These are phyloP conservation scores for Claviceps fusiformis DNA, from an alignment of 2,329 filamentous ascomycete species.

Conservation along the genomic window DNA sequence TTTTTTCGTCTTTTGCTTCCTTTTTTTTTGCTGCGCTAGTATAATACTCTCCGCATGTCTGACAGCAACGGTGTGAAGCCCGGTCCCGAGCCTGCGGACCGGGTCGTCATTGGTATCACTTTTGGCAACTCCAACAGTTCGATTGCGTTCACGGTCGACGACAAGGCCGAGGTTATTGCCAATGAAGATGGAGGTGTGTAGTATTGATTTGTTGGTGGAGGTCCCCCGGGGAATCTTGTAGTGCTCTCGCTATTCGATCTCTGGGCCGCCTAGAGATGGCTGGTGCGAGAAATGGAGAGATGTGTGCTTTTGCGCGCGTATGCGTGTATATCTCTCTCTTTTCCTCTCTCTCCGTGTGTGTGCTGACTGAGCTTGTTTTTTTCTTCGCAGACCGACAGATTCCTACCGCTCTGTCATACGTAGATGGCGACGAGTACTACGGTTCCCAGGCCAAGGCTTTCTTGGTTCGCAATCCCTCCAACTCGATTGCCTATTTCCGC, in stretches of 20 bases:
- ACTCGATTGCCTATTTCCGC: slow-evolving; percentile 91
- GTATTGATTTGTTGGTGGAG: not conserved
- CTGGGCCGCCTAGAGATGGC: no score
- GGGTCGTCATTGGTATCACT: slow-evolving; percentile 79
- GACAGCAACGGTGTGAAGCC: slow-evolving; percentile 29
- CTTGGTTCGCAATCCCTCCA: slow-evolving; percentile 79
- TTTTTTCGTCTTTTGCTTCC: not conserved
- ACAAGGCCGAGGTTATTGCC: slow-evolving; percentile 94
- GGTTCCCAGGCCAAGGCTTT: slow-evolving; percentile 91
- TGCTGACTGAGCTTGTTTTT: not conserved
- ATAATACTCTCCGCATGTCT: slow-evolving; percentile 25
- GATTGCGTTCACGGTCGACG: slow-evolving; percentile 84
- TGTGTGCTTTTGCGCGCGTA: not conserved
- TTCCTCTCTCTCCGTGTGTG: not conserved
- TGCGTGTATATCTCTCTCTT: not conserved
- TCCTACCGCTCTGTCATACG: slow-evolving; percentile 84
- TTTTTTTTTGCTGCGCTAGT: not conserved
- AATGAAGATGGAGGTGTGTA: slow-evolving; percentile 88
- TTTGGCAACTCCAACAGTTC: slow-evolving; percentile 99
- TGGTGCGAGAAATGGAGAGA: not conserved
- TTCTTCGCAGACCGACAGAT: slow-evolving; percentile 72
- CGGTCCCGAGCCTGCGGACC: slow-evolving; percentile 40
- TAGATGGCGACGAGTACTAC: slow-evolving; percentile 92
- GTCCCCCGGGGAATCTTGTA: not conserved
- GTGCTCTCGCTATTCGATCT: no score